phyloP scores from a whole-genome alignment of 2,329 filamentous ascomycete species.

The Helotiales sp. region DNA sequence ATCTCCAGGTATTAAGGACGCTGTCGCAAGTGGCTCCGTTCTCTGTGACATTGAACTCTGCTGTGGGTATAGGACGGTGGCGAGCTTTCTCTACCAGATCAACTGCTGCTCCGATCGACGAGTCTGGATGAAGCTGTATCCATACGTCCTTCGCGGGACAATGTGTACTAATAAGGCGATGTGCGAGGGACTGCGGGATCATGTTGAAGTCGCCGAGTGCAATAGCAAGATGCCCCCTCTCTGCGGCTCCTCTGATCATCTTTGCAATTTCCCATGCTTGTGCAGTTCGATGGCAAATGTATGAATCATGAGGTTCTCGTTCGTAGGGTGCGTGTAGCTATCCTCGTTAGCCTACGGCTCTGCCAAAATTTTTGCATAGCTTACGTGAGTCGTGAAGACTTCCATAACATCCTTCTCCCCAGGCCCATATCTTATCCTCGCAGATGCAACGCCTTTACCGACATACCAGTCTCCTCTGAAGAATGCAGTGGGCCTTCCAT shows the following conservation, averaged over 20 bases:
- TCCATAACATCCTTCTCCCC: slow-evolving; percentile 69
- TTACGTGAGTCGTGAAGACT: slow-evolving; percentile 88
- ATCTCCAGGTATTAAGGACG: slow-evolving; percentile 89
- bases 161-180: slow-evolving; percentile 78
- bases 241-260: slow-evolving; percentile 77
- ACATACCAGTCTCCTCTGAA: slow-evolving; percentile 96
- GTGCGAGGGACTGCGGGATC: slow-evolving; percentile 81
- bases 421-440: slow-evolving; percentile 71
- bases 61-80: slow-evolving; percentile 68
- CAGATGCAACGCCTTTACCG: slow-evolving; percentile 88
- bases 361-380: slow-evolving; percentile 25
- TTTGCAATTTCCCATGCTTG: slow-evolving; percentile 96
- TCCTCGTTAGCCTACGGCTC: slow-evolving; percentile 40
- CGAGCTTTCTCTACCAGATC: slow-evolving; percentile 67
- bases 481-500: slow-evolving; percentile 90
- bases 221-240: slow-evolving; percentile 79
- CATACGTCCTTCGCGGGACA: slow-evolving; percentile 80
- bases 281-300: slow-evolving; percentile 84
- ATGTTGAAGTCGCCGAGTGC: slow-evolving; percentile 96
- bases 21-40: slow-evolving; percentile 90
- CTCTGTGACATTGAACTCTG: slow-evolving; percentile 72
- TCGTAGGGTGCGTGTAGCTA: slow-evolving; percentile 85
- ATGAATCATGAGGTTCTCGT: slow-evolving; percentile 74
- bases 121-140: slow-evolving; percentile 80
- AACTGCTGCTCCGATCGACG: slow-evolving; percentile 72